A percentile compares a stretch with the other conserved stretches of the same genome.
These are phyloP conservation scores for Lophium mytilinum DNA, from an alignment of 495 filamentous ascomycete genomes.

Conservation along the genomic window DNA sequence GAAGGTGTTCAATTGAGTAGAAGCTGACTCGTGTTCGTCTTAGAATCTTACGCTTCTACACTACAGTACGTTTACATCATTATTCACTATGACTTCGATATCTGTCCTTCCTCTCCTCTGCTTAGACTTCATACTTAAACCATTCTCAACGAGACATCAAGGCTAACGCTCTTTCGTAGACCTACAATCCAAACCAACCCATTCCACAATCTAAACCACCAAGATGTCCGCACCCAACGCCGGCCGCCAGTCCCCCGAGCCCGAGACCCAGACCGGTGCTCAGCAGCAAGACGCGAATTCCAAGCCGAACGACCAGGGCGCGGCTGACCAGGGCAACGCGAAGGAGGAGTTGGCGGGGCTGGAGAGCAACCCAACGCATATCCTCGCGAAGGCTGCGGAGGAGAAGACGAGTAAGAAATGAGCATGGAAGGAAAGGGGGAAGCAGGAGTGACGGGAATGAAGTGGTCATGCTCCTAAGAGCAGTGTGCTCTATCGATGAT, in stretches of 20 bases:
- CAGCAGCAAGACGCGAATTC: conserved; percentile 53
- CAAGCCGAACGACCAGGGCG: conserved; percentile 45
- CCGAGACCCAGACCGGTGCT: conserved; percentile 54
- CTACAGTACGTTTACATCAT: too few relatives aligned
- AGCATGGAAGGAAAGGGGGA: neutral
- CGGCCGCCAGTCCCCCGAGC: conserved; percentile 76
- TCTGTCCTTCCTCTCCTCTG: neutral
- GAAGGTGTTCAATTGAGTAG: too few relatives aligned
- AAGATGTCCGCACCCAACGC: conserved; percentile 52
- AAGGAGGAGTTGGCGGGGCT: conserved; percentile 32
- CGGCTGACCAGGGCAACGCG: conserved; percentile 40
- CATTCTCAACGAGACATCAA: neutral
- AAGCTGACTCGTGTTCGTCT: too few relatives aligned
- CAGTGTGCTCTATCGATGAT: too few relatives aligned
- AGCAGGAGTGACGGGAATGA: too few relatives aligned
- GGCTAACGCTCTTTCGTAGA: neutral
- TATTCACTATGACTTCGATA: neutral
- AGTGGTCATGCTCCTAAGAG: too few relatives aligned
- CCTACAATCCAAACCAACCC: neutral
- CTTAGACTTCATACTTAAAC: too few relatives aligned
- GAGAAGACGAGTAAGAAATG: conserved; percentile 45
- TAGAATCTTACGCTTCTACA: too few relatives aligned
- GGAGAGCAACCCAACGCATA: conserved; percentile 57
- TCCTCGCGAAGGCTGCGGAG: conserved; percentile 59
- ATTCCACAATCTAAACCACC: conserved; percentile 2